Base-by-base conservation (phyloP, 352 stramenopile genomes). In the Globisporangium cylindrosporum region DNA sequence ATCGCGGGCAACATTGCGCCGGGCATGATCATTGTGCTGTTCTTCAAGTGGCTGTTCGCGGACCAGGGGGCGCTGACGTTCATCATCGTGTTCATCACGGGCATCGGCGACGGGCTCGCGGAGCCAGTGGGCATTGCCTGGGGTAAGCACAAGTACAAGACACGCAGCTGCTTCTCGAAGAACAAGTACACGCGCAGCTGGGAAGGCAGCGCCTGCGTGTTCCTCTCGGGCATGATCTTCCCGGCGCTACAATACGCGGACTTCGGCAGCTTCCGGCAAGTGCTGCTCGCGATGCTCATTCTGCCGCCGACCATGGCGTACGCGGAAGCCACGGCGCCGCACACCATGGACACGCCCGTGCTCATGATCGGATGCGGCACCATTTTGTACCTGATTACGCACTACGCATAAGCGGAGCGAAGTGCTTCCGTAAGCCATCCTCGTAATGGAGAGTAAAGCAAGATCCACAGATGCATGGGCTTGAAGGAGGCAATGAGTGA, bases 141-240 rank as follows among this genome's bases (percentile, higher is more conserved):
- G 82, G 86, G 86, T 34, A 83, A 81, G 58, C 86, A 94, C 84
- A 94, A 94, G 76, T 94, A 94, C 79, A 93, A 93, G 76, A 91
- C 83, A 38, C 84, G 75, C 70, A 84, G 80, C 66, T 92, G 84
- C 66, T 94, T 94, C 74, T 90, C 81, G 5, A 86, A 84, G 75
- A 89, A 90, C 70, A 90, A 90, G 73, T 94, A 94, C 79, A 92
- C 84, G 48, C 86, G 86, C 69, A 92, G 82, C 72, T 94, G 83
- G 84, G 86, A 94, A 70, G 86, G 86, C 67, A 91, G 81, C 29
- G 84, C 84, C 1, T 94, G 86, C 49, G 80, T 94, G 41, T 94
- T 94, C 70, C 41, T 94, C 20, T 92, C 84, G 60, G 86, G 80
- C 18, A 77, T 93, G 68, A 78, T 88, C 63, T 89, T 84, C 73